Evolutionary conservation across 805 yeast genomes (phyloP).

Genomic region (Pachysolen tannophilus): DNA sequence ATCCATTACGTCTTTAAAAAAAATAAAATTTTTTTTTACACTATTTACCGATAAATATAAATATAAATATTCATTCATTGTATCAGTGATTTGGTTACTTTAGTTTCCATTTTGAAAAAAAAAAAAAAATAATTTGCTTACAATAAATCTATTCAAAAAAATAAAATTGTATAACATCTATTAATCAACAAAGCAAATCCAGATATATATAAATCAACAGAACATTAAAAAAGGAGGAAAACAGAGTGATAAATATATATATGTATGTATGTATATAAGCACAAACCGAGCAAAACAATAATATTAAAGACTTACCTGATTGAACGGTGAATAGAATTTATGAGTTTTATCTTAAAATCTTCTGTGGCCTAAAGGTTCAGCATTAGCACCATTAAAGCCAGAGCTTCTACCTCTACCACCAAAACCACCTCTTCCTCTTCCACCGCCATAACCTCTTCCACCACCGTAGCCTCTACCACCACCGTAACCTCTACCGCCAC

Average conservation of each 20-base stretch:
- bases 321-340: no score
- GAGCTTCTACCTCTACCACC: slow-evolving; percentile 18
- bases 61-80: no score
- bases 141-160: no score
- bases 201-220: no score
- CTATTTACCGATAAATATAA: no score
- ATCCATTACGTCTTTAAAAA: no score
- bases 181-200: no score
- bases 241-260: background rate
- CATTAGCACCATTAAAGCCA: slow-evolving; percentile 35
- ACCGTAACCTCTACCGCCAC: slow-evolving; percentile 45
- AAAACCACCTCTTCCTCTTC: slow-evolving; percentile 27
- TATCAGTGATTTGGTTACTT: no score
- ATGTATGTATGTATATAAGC: slow-evolving; percentile 3
- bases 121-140: slow-evolving; percentile 11
- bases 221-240: no score
- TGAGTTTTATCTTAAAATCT: slow-evolving; percentile 34
- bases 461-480: slow-evolving; percentile 52
- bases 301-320: background rate
- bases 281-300: background rate
- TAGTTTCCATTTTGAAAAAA: no score
- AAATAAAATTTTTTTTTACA: no score
- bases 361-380: slow-evolving; percentile 38
- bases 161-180: no score
- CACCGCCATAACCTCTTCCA: slow-evolving; percentile 35